Evolutionary conservation across 352 stramenopile genomes (phyloP).

Genomic region (Globisporangium emineosum): DNA sequence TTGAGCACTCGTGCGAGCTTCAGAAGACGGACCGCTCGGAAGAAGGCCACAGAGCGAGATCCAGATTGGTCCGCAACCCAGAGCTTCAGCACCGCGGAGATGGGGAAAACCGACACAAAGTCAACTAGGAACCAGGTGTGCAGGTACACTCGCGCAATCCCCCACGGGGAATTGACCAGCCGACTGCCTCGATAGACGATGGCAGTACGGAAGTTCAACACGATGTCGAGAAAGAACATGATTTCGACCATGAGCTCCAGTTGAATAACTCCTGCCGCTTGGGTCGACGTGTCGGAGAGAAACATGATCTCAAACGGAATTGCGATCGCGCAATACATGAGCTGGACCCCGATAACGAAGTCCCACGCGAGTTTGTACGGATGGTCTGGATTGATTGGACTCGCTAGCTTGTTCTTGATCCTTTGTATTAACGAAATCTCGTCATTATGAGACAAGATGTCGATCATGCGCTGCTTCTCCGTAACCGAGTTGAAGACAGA

Average conservation of each 20-base stretch:
- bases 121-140: conserved; percentile 73
- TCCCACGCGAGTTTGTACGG: conserved; percentile 55
- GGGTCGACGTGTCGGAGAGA: conserved; percentile 22
- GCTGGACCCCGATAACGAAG: conserved; percentile 30
- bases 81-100: conserved; percentile 32
- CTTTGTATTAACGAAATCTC: conserved; percentile 24
- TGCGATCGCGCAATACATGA: conserved; percentile 53
- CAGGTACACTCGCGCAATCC: conserved; percentile 50
- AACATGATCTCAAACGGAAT: conserved; percentile 72
- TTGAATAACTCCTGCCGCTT: conserved; percentile 17
- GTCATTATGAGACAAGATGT: conserved; percentile 39
- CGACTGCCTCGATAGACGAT: conserved; percentile 35
- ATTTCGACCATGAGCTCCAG: conserved; percentile 47
- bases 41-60: conserved; percentile 41
- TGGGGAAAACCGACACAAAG: conserved; percentile 56
- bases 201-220: conserved; percentile 53
- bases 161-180: conserved; percentile 20
- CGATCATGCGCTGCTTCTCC: conserved; percentile 71
- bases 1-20: conserved; percentile 88
- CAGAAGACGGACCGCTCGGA: conserved; percentile 70
- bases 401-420: conserved; percentile 25
- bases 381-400: conserved; percentile 48
- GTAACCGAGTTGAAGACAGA: conserved; percentile 73
- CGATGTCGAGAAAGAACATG: conserved; percentile 51
- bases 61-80: conserved; percentile 11